phyloP scores from a whole-genome alignment of 106 monocot genomes.

The Phalaenopsis aphrodite region DNA sequence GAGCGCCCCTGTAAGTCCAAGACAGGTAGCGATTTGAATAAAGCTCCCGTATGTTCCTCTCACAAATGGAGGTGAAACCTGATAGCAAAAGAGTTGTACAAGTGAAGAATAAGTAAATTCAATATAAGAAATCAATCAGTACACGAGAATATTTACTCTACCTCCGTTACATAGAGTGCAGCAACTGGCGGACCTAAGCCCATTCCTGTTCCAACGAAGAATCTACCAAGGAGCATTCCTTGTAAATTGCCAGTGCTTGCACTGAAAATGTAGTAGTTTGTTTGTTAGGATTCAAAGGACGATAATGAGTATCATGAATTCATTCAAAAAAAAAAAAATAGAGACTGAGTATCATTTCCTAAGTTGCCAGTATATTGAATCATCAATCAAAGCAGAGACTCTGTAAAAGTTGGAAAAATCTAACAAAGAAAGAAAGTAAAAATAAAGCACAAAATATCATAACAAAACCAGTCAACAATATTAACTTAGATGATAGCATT shows the following conservation, averaged over 20 bases:
- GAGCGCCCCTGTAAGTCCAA: slow-evolving; percentile 74
- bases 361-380: neutral
- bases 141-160: slow-evolving; percentile 14
- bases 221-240: slow-evolving; percentile 91
- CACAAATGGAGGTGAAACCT: slow-evolving; percentile 91
- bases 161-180: slow-evolving; percentile 92
- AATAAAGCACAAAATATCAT: neutral
- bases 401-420: neutral
- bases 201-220: slow-evolving; percentile 92
- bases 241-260: slow-evolving; percentile 54
- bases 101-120: slow-evolving; percentile 1
- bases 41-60: slow-evolving; percentile 98
- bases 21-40: slow-evolving; percentile 96
- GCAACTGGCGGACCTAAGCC: slow-evolving; percentile 89
- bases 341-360: neutral
- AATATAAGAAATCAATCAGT: neutral
- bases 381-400: neutral
- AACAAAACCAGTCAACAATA: neutral
- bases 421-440: neutral
- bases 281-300: neutral
- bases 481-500: neutral
- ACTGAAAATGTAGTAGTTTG: slow-evolving; percentile 34
- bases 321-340: neutral
- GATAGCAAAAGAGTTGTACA: slow-evolving; percentile 1
- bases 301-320: neutral